These are phyloP conservation scores for Basipetospora chlamydospora DNA, from an alignment of 2,329 filamentous ascomycete genomes.

Conservation along the genomic window DNA sequence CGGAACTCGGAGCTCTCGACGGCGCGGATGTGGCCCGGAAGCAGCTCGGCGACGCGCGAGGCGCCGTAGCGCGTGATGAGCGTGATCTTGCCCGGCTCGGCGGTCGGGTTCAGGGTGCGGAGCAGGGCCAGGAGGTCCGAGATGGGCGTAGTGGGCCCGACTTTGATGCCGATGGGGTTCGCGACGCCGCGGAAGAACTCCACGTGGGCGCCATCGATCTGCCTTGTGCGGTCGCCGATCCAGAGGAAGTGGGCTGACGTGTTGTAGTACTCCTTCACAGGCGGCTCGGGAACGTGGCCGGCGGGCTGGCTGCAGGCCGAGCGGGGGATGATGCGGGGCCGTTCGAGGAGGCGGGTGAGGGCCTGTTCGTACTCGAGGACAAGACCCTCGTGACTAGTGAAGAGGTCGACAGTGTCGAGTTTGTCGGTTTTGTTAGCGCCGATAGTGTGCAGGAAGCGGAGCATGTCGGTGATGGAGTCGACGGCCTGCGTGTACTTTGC, in stretches of 20 bases:
- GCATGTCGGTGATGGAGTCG: slow-evolving; percentile 70
- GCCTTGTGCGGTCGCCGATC: slow-evolving; percentile 93
- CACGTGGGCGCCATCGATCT: slow-evolving; percentile 84
- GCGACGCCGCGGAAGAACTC: slow-evolving; percentile 95
- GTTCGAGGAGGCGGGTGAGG: slow-evolving; percentile 62
- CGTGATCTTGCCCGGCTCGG: slow-evolving; percentile 84
- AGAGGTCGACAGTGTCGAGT: slow-evolving; percentile 85
- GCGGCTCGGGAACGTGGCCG: slow-evolving; percentile 14
- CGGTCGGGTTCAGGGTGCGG: slow-evolving; percentile 67
- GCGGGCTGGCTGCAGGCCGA: slow-evolving; percentile 24
- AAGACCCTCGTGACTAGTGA: slow-evolving; percentile 88
- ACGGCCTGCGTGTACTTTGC: slow-evolving; percentile 78
- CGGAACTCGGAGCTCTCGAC: slow-evolving; percentile 64
- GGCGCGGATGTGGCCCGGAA: slow-evolving; percentile 76
- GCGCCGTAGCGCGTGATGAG: slow-evolving; percentile 93
- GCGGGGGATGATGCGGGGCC: slow-evolving; percentile 30
- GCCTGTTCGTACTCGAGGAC: slow-evolving; percentile 88
- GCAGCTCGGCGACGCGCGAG: slow-evolving; percentile 54
- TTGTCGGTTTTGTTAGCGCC: slow-evolving; percentile 75
- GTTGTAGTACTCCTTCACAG: slow-evolving; percentile 63
- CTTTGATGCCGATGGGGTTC: slow-evolving; percentile 93
- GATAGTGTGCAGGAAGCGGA: slow-evolving; percentile 88
- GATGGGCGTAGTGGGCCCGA: slow-evolving; percentile 71
- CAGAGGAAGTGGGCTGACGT: slow-evolving; percentile 95
- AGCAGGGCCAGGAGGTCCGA: slow-evolving; percentile 67